Base-by-base conservation (phyloP, 495 filamentous ascomycete genomes). In the Aspergillus homomorphus region DNA sequence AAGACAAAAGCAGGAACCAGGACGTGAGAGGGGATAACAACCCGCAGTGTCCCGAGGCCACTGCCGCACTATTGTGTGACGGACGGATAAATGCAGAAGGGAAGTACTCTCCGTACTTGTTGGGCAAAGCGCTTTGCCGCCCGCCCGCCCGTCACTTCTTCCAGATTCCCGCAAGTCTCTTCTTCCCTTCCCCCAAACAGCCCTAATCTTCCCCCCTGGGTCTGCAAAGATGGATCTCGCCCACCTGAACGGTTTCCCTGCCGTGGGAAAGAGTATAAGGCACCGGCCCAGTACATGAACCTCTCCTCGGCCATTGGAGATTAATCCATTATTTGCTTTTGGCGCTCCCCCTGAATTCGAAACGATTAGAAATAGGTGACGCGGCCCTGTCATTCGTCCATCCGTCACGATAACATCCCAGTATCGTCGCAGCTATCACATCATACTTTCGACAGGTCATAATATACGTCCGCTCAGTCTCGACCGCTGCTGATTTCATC, bases 41-140 rank as follows among this genome's bases (percentile, higher is more conserved):
- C 33, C 33, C 33, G 33, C 33, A 2, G 33, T 7, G 4, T 38
- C 33, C 33, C 33, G 33, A 38, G 15, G 33, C 33, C 33, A 38
- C 33, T 38, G 33, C 33, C 33, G 33, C 33, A 38, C 33, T 38
- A 38, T 38, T 38, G 33, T 38, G 33, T 38, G 33, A 38, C 33
- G 33, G 33, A 38, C 33, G 33, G 33, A 38, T 38, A 38, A 38
- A 38, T 38, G 22, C 51, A 18, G 51, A 41, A 8, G 30, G 12
- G 51, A 16, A 51, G 20, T 51, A 16, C 19, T 51, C 48, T n/a
- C 8, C 10, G 26, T 2, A 20, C 10, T 22, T 5, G 20, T 6
- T 14, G 54, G 57, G 57, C 58, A 61, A 53, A 61, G 43, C 53
- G 58, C 58, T 61, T 54, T 44, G 20, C 58, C 58, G 53, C 18